These are phyloP conservation scores for Pholiota molesta DNA, from an alignment of 768 basidiomycete species.

Conservation along the genomic window DNA sequence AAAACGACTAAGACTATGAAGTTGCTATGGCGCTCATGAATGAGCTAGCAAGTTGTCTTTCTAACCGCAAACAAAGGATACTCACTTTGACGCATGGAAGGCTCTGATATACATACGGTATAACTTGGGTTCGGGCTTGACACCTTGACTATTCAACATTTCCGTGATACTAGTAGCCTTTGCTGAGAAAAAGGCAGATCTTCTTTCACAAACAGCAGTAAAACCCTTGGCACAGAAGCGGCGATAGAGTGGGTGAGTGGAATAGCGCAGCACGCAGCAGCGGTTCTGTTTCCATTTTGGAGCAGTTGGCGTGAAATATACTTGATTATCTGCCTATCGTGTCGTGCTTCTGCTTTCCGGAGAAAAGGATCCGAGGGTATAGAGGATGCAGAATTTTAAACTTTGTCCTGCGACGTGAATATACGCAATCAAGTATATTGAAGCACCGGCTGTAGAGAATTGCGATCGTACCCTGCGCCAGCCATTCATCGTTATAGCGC, in stretches of 20 bases:
- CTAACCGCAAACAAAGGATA: background rate
- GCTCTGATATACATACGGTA: background rate
- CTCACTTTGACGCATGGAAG: background rate
- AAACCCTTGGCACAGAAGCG: constrained; percentile 13
- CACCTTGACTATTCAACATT: constrained; percentile 3
- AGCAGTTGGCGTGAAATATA: background rate
- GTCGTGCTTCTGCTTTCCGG: background rate
- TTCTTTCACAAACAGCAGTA: constrained; percentile 1
- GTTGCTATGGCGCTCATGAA: background rate
- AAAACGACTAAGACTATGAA: background rate
- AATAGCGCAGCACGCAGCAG: constrained; percentile 18
- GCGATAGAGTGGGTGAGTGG: constrained; percentile 20
- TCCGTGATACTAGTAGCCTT: background rate
- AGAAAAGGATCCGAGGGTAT: background rate
- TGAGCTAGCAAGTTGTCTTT: background rate
- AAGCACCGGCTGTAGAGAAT: background rate
- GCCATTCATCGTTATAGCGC: no score
- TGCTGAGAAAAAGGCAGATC: background rate
- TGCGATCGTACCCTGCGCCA: background rate
- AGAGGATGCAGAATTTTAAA: background rate
- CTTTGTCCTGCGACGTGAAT: background rate
- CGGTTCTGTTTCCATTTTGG: constrained; percentile 1
- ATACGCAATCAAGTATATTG: background rate
- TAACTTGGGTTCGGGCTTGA: background rate
- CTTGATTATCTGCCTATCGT: background rate